Base-by-base conservation (phyloP, 257 asterid species). In the Solanum bulbocastanum region DNA sequence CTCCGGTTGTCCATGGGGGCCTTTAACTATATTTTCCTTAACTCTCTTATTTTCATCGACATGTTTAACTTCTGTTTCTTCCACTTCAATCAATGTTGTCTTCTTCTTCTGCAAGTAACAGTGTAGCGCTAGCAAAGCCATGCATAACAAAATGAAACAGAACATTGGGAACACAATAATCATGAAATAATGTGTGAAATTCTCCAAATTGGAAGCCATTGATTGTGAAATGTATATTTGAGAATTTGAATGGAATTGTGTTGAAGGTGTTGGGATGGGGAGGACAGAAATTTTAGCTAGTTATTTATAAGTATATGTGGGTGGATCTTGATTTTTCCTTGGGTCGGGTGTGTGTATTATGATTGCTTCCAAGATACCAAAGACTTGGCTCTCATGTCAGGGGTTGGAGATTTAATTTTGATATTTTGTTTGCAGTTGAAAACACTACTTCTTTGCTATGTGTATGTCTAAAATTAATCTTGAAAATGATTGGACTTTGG, bases 301-400 rank as follows among this genome's bases (percentile, higher is more conserved):
- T 60, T 40, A 84, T 62, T 60, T 60, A 84, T 84, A 84, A 25
- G 35, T 16, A 69, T 30, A 32, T 9, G 86, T 32, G 33, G 73
- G 86, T 32, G 33, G 73, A 32, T 32, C 23, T 87, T 82, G 88
- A 32, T 32, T 32, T 32, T 32, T 32, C 33, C 33, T 32, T 32
- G 33, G 33, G 33, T 32, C 33, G 33, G 2, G 40, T 37, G 9
- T 18, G 49, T 42, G 49, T 37, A 73, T 56, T 91, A 86, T 88
- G 33, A 75, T 83, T 91, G 93, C 94, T 93, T 93, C 89, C 83
- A 92, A 90, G 95, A 87, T 89, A 89, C 22, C 88, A 35, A 86
- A 89, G 87, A 92, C 95, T 92, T 92, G 88, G 56, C 92, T 88
- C 91, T 73, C 87, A 90, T 92, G 85, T 89, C 75, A 91, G 91